These are phyloP conservation scores for Conringia planisiliqua DNA, from an alignment of 345 rosid species.

Conservation along the genomic window DNA sequence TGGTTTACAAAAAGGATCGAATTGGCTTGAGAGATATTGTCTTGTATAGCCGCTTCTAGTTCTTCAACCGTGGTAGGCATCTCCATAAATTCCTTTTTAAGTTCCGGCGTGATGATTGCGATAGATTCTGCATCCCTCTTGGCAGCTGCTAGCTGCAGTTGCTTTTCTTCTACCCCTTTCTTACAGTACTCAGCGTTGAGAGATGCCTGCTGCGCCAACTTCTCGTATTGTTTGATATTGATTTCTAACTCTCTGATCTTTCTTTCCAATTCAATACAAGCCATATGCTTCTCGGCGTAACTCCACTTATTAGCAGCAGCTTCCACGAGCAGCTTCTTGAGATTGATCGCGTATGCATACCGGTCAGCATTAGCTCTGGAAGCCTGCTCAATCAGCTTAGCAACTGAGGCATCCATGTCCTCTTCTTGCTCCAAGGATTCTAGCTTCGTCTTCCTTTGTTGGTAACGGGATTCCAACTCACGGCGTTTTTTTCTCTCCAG, in stretches of 20 bases:
- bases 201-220: conserved; percentile 59
- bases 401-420: conserved; percentile 57
- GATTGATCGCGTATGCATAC: conserved; percentile 41
- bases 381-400: conserved; percentile 60
- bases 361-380: conserved; percentile 49
- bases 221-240: conserved; percentile 67
- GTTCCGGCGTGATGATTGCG: conserved; percentile 73
- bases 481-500: conserved; percentile 49
- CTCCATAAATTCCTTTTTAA: conserved; percentile 69
- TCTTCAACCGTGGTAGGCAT: conserved; percentile 88
- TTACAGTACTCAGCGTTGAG: conserved; percentile 51
- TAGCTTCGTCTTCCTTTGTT: conserved; percentile 60
- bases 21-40: conserved; percentile 74
- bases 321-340: conserved; percentile 65
- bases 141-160: conserved; percentile 55
- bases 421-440: conserved; percentile 59
- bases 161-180: conserved; percentile 54
- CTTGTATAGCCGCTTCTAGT: conserved; percentile 87
- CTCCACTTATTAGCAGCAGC: conserved; percentile 58
- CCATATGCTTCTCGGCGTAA: conserved; percentile 59
- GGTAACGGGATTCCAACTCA: conserved; percentile 54
- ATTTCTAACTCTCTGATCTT: conserved; percentile 75
- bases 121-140: conserved; percentile 80
- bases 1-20: conserved; percentile 77
- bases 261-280: conserved; percentile 67